Conservation (phyloP, 768 basidiomycete species). For the Sistotremastrum niveocremeum region DNA sequence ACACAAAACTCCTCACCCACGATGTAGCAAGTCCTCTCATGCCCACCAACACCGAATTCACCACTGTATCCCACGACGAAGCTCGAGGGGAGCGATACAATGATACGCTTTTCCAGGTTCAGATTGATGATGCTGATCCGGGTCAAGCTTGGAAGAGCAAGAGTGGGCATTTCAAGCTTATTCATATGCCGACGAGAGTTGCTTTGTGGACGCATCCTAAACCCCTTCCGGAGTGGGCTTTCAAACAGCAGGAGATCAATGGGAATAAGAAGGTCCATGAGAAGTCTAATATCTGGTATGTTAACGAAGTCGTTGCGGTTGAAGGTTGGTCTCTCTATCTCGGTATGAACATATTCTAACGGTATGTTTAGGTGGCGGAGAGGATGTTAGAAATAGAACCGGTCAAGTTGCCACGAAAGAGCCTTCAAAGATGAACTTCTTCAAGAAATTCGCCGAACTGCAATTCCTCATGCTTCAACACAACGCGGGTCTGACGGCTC, state of each 20-base stretch:
- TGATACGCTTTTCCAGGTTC: conserved; percentile 79
- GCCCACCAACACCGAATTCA: conserved; percentile 98
- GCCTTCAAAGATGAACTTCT: conserved; percentile 79
- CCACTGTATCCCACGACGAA: conserved; percentile 78
- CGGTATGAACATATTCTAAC: background rate
- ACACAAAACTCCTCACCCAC: conserved; percentile 78
- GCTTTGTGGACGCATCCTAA: conserved; percentile 86
- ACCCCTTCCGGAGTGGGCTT: conserved; percentile 90
- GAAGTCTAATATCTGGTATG: conserved; percentile 76
- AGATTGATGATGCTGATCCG: conserved; percentile 57
- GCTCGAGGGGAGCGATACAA: conserved; percentile 44
- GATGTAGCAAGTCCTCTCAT: conserved; percentile 95
- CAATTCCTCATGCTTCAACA: conserved; percentile 96
- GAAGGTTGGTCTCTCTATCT: conserved; percentile 32
- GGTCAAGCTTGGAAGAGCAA: conserved; percentile 89
- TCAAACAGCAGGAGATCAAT: conserved; percentile 94
- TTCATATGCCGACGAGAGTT: conserved; percentile 83
- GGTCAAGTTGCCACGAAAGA: conserved; percentile 40
- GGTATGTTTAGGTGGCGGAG: conserved; percentile 27
- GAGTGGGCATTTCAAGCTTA: conserved; percentile 80
- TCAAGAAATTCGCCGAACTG: conserved; percentile 87
- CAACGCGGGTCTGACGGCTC: conserved; percentile 96
- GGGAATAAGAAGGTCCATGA: conserved; percentile 88
- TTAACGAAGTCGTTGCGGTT: conserved; percentile 66
- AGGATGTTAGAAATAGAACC: conserved; percentile 41